Conservation (phyloP, 192 early-diverging fungal genomes). For the Powellomyces hirtus region DNA sequence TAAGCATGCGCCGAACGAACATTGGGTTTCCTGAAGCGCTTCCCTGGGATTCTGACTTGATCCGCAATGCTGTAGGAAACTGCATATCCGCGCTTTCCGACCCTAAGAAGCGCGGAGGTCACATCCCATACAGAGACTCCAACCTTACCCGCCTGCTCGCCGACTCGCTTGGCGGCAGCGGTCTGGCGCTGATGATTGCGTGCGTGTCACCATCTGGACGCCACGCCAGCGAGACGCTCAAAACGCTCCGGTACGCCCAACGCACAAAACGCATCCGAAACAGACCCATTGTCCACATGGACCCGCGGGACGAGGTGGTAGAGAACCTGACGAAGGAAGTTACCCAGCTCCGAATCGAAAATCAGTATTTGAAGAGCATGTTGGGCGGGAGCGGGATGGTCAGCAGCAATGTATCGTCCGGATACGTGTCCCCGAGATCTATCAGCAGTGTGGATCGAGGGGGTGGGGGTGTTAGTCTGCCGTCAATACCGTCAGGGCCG, state of each 20-base stretch:
- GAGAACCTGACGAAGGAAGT: conserved; percentile 36
- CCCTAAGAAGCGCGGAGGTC: conserved; percentile 36
- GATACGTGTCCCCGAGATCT: too few relatives aligned
- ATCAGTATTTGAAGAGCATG: conserved; percentile 22
- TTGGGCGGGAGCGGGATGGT: too few relatives aligned
- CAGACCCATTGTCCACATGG: conserved; percentile 40
- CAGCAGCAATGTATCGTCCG: too few relatives aligned
- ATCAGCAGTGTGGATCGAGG: too few relatives aligned
- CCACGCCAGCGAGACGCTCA: conserved; percentile 46
- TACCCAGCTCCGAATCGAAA: conserved; percentile 39
- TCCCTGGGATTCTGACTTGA: neutral
- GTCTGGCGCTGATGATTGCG: conserved; percentile 60
- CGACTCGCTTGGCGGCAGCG: conserved; percentile 54
- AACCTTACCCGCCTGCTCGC: conserved; percentile 58
- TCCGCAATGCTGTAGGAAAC: too few relatives aligned
- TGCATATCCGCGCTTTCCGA: conserved; percentile 53
- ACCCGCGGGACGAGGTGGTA: conserved; percentile 37
- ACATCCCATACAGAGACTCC: conserved; percentile 62
- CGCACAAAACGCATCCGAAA: conserved; percentile 48
- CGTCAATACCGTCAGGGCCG: too few relatives aligned
- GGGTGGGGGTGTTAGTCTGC: too few relatives aligned
- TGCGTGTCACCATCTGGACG: conserved; percentile 39
- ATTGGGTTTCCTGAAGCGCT: neutral
- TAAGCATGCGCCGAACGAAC: too few relatives aligned
- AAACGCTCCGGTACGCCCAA: conserved; percentile 56